Percentiles rank a stretch among this genome's conserved stretches.
Conservation (phyloP, 768 basidiomycete species). For the Dioszegia aurantiaca region DNA sequence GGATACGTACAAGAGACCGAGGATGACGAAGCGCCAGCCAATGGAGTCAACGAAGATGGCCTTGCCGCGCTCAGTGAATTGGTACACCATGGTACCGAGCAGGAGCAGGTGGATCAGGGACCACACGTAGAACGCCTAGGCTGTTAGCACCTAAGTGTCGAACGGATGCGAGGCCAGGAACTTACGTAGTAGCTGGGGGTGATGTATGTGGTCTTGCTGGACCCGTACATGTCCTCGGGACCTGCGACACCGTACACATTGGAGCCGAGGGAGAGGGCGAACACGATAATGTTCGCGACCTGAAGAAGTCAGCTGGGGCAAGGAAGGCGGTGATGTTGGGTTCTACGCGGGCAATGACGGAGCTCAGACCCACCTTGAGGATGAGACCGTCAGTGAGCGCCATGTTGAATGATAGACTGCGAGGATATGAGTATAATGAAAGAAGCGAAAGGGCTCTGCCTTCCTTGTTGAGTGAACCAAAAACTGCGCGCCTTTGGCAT, state of each 20-base stretch:
- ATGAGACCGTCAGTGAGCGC: constrained; percentile 75
- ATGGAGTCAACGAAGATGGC: constrained; percentile 78
- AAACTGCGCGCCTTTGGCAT: too few relatives aligned
- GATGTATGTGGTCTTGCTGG: constrained; percentile 65
- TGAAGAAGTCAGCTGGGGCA: too few relatives aligned
- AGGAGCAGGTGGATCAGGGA: constrained; percentile 85
- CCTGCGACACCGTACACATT: constrained; percentile 82
- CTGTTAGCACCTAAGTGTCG: constrained; percentile 1
- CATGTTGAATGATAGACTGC: constrained; percentile 18
- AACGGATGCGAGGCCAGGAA: constrained; percentile 7
- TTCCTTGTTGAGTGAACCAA: too few relatives aligned
- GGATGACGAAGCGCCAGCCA: constrained; percentile 84
- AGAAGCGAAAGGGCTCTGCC: constrained; percentile 5
- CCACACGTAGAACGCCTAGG: constrained; percentile 55
- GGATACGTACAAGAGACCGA: constrained; percentile 58
- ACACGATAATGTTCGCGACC: constrained; percentile 75
- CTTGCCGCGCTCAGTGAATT: constrained; percentile 61
- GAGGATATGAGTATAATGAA: not conserved
- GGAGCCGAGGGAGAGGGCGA: constrained; percentile 71
- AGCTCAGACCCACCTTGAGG: constrained; percentile 62
- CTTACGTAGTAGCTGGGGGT: constrained; percentile 87
- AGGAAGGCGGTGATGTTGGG: too few relatives aligned
- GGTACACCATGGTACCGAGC: constrained; percentile 75
- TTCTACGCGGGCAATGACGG: not conserved
- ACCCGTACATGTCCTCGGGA: constrained; percentile 57